Evolutionary conservation across 305 asterid species (phyloP).

Genomic region (Fraxinus baroniana): DNA sequence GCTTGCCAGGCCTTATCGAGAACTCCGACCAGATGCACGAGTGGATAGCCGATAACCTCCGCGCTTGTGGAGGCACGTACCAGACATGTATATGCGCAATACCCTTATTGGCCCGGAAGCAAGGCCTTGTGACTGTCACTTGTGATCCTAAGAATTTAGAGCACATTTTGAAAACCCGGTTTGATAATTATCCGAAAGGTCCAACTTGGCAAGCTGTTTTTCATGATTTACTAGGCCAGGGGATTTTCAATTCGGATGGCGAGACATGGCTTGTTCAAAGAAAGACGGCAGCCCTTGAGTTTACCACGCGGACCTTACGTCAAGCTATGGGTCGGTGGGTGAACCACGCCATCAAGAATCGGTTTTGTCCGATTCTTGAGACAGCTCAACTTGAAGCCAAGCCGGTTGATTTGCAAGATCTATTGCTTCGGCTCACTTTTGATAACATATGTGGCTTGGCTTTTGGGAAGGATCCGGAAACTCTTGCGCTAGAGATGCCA

Average conservation of each 20-base stretch:
- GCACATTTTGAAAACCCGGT: slow-evolving; percentile 80
- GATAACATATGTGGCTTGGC: slow-evolving; percentile 94
- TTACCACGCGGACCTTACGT: slow-evolving; percentile 81
- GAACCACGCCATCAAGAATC: slow-evolving; percentile 60
- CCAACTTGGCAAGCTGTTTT: slow-evolving; percentile 97
- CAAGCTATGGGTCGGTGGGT: slow-evolving; percentile 98
- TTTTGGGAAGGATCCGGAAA: slow-evolving; percentile 84
- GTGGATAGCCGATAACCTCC: slow-evolving; percentile 88
- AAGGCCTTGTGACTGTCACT: slow-evolving; percentile 85
- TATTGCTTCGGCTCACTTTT: slow-evolving; percentile 81
- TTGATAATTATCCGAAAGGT: slow-evolving; percentile 90
- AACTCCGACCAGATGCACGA: slow-evolving; percentile 80
- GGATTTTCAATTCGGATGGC: slow-evolving; percentile 92
- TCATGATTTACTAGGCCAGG: slow-evolving; percentile 84
- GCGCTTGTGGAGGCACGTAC: slow-evolving; percentile 88
- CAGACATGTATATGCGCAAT: slow-evolving; percentile 86
- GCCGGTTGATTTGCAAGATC: slow-evolving; percentile 82
- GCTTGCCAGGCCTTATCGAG: slow-evolving; percentile 79
- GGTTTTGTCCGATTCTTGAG: slow-evolving; percentile 68
- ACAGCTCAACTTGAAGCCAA: slow-evolving; percentile 53
- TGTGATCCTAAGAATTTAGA: slow-evolving; percentile 90
- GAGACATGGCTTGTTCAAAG: slow-evolving; percentile 91
- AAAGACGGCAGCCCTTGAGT: slow-evolving; percentile 87
- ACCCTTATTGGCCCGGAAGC: slow-evolving; percentile 82
- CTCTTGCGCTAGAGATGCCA: slow-evolving; percentile 64